Conservation (phyloP, 2,329 filamentous ascomycete genomes). For the Teratosphaeria pseudoeucalypti region DNA sequence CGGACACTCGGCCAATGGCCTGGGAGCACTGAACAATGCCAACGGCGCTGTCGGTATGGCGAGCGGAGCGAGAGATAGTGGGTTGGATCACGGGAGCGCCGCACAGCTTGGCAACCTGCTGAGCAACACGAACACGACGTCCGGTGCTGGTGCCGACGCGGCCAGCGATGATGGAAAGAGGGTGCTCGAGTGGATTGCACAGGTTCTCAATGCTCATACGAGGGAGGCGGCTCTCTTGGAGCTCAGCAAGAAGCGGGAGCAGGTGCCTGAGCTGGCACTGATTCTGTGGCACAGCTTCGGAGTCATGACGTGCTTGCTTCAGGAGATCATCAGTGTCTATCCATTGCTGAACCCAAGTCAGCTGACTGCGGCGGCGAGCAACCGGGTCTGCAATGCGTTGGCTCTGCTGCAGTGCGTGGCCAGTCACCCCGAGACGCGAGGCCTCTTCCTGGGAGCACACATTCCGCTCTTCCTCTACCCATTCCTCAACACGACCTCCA, state of each 20-base stretch:
- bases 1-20: neutral
- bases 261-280: conserved; percentile 89
- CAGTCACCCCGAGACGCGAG: conserved; percentile 91
- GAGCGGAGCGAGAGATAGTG: neutral
- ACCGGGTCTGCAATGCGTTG: conserved; percentile 93
- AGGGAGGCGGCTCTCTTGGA: conserved; percentile 87
- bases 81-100: neutral
- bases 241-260: conserved; percentile 95
- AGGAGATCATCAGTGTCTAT: conserved; percentile 98
- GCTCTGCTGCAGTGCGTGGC: conserved; percentile 94
- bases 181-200: conserved; percentile 86
- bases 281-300: conserved; percentile 94
- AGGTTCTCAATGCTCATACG: conserved; percentile 76
- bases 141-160: neutral
- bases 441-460: conserved; percentile 92
- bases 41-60: neutral
- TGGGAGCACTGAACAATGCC: neutral
- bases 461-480: conserved; percentile 97
- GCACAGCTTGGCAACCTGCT: neutral
- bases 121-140: neutral
- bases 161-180: conserved; percentile 73
- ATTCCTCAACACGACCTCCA: conserved; percentile 96
- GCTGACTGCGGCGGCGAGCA: conserved; percentile 92
- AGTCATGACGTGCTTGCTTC: conserved; percentile 93
- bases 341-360: conserved; percentile 93